A percentile compares a stretch with the other conserved stretches of the same genome.
Evolutionary conservation across 768 basidiomycete species (phyloP).

Genomic region (Coprinopsis sp.): DNA sequence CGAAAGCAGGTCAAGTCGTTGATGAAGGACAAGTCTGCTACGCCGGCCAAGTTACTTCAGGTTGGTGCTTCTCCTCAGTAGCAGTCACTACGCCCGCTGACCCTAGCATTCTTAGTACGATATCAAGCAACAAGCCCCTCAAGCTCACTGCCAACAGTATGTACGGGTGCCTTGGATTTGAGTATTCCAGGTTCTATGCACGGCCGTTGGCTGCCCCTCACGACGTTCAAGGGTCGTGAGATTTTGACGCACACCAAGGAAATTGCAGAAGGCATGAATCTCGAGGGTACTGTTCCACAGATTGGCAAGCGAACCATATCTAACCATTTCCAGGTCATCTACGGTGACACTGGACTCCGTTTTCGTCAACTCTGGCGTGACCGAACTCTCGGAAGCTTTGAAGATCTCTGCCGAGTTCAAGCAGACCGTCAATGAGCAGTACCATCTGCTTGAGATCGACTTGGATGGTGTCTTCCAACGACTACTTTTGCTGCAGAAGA

Average conservation of each 20-base stretch:
- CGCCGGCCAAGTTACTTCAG: slow-evolving; percentile 77
- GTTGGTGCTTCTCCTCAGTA: slow-evolving; percentile 34
- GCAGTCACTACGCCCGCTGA: neutral
- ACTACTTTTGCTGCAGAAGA: slow-evolving; percentile 91
- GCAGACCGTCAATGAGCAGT: slow-evolving; percentile 93
- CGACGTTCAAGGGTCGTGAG: slow-evolving; percentile 96
- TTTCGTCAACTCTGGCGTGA: slow-evolving; percentile 94
- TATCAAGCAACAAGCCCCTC: slow-evolving; percentile 93
- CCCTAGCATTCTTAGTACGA: slow-evolving; percentile 59
- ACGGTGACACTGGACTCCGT: slow-evolving; percentile 99
- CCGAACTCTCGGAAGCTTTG: slow-evolving; percentile 81
- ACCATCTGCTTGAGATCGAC: slow-evolving; percentile 94
- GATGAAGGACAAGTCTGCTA: slow-evolving; percentile 83
- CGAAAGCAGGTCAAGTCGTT: slow-evolving; percentile 86
- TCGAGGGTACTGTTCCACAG: slow-evolving; percentile 50
- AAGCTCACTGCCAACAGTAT: slow-evolving; percentile 99
- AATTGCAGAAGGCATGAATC: slow-evolving; percentile 81
- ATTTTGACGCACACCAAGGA: slow-evolving; percentile 92
- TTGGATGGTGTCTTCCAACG: slow-evolving; percentile 92
- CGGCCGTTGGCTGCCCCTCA: slow-evolving; percentile 94
- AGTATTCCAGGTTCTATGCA: slow-evolving; percentile 95
- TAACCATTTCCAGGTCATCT: slow-evolving; percentile 96
- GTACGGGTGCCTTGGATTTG: slow-evolving; percentile 99
- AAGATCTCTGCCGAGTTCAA: slow-evolving; percentile 92
- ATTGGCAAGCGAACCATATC: neutral